Base-by-base conservation (phyloP, 1,284 basidiomycete genomes). In the Ustilago shanxiensis region DNA sequence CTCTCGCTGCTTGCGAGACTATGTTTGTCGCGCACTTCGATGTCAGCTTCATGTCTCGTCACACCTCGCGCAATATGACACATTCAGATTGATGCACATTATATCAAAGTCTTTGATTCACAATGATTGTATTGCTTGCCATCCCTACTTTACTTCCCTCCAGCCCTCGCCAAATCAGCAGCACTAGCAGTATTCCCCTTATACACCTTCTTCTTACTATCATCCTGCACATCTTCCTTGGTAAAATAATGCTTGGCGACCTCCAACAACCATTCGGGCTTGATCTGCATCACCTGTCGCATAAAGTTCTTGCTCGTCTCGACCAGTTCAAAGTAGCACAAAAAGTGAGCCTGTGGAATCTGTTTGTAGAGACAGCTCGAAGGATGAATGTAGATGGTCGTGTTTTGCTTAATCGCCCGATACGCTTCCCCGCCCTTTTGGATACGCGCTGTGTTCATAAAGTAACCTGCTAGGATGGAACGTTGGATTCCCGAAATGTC, bases 201-300 rank as follows among this genome's bases (percentile, higher is more conserved):
- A 26, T 66, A 70, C 47, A 50, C 61, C 49, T 47, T 59, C 11
- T 33, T 29, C 33, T 51, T 63, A 5, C 33, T 33, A 9, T 67
- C 64, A 41, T 79, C 77, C 31, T 67, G 54, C 22, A 82, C 61
- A 20, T 82, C 80, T 28, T 82, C 79, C 24, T 74, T 71, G 5
- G 74, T 76, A 24, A 82, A 82, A 44, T 79, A 82, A 55, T 82
- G 80, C 29, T 68, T 72, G 0, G 80, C 80, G 14, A 85, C 93
- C 89, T 98, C 95, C 57, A 97, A 86, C 52, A 99, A 86, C 96
- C 96, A 98, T 47, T 90, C 87, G 0, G 95, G 93, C 85, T 97
- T 95, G 85, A 99, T 98, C 83, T 97, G 95, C 95, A 98, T 98
- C 47, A 95, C 90, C 89, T 98, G 95, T 65, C 94, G 91, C 85